Base-by-base conservation (phyloP, 2,329 filamentous ascomycete genomes). In the Trichophyton simii region DNA sequence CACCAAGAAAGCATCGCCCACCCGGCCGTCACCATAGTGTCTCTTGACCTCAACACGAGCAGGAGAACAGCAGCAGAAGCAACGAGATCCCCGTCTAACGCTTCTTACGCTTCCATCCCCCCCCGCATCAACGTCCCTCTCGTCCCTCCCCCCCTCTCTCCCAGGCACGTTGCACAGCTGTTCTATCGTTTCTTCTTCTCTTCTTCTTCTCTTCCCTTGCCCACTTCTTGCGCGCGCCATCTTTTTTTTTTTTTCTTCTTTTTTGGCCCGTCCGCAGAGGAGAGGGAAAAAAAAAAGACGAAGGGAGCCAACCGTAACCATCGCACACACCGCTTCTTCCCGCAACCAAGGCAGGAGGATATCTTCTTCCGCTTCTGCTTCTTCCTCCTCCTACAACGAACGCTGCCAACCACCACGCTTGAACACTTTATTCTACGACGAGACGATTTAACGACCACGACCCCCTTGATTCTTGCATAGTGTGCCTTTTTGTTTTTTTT, bases 361-460 rank as follows among this genome's bases (percentile, higher is more conserved):
- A 44, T 48, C 52, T 34, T 60, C 63, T 61, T 58, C 48, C 55
- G 8, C 34, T 38, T 38, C 34, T 38, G 34, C 55, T 55, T 59
- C 55, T 50, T 57, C 59, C 54, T 58, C 55, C 60, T 48, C 63
- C 60, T 54, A 61, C 58, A 60, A 46, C 58, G 62, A 58, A 63
- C 55, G 58, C 57, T 34, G 15, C 57, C 36, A 54, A 44, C 57
- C 60, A 57, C 55, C 28, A 52, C 61, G 48, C 58, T 31, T 52
- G 9, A 18, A 38, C 58, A 54, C 20, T 54, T 61, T 55, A 44
- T 28, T 44, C 41, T 46, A 46, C 60, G 44, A 38, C 36, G 38
- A 58, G 34, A 48, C 38, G 38, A 52, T 61, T 61, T 42, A 31
- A 54, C 22, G 50, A 54, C 50, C 15, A 54, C 50, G 50, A 54